A percentile compares a stretch with the other conserved stretches of the same genome.
Conservation (phyloP, 2,329 filamentous ascomycete species). For the Phaeophleospora eucalypticola region DNA sequence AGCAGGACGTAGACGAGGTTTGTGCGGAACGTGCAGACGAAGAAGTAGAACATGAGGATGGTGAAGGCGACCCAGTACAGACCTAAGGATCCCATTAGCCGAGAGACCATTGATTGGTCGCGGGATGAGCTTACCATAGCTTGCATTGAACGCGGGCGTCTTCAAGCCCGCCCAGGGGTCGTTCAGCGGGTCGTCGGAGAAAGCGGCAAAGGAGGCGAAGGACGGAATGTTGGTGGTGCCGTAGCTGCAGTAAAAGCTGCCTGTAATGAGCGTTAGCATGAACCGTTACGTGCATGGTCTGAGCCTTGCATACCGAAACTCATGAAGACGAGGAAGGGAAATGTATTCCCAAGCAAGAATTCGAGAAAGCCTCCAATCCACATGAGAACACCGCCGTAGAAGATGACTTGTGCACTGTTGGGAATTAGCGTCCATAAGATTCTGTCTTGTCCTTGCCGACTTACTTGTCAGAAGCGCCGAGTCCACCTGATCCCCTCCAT, state of each 20-base stretch:
- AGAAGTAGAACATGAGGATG: constrained; percentile 20
- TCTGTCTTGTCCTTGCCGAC: neutral
- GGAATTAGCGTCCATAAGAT: neutral
- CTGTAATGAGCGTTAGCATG: constrained; percentile 8
- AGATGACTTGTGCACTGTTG: constrained; percentile 17
- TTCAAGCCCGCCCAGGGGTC: constrained; percentile 10
- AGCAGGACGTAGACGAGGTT: constrained; percentile 19
- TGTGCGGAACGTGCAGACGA: constrained; percentile 18
- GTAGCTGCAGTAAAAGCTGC: constrained; percentile 18
- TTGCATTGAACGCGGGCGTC: constrained; percentile 11
- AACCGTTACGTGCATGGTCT: neutral
- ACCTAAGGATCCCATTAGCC: no score
- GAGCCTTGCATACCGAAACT: constrained; percentile 15
- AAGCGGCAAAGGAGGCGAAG: constrained; percentile 16
- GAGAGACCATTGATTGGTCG: no score
- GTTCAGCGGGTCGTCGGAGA: constrained; percentile 12
- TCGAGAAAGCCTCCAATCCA: constrained; percentile 19
- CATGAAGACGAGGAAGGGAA: constrained; percentile 22
- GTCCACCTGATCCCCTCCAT: constrained; percentile 17
- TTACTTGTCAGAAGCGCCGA: constrained; percentile 15
- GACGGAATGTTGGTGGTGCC: constrained; percentile 15
- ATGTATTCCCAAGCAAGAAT: constrained; percentile 22
- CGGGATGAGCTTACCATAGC: no score
- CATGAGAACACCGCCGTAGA: constrained; percentile 21
- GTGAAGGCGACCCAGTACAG: constrained; percentile 20